Evolutionary conservation across 2,329 filamentous ascomycete species (phyloP), one percentile per base, ranked within the genome.

Genomic region (Paramyrothecium sp.): DNA sequence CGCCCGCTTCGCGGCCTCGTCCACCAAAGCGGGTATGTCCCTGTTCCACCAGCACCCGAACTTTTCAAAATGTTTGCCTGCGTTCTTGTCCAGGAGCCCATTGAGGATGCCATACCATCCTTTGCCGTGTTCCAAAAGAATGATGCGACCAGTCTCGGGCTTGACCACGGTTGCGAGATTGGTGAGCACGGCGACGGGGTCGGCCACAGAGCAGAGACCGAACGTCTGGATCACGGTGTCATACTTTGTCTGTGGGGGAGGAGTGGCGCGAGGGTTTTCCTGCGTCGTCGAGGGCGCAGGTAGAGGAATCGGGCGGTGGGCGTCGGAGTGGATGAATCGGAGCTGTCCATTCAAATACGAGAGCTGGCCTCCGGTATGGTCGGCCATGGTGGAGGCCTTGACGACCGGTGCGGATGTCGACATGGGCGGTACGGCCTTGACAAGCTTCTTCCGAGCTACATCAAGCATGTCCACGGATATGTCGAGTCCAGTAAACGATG

Each of bases 21-120:
- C 71, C 10, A 88, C 78, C 30, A 88, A 75, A 34, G 65, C 71
- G 63, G 81, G 80, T 58, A 89, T 81, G 65, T 88, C 85, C 54
- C 86, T 75, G 71, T 89, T 89, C 85, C 85, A 88, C 86, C 86
- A 88, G 72, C 86, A 89, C 3, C 86, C 86, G 65, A 84, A 88
- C 63, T 81, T 79, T 21, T 75, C 73, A 57, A 86, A 87, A 65
- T 88, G 86, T 21, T 73, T 71, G 17, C 72, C 70, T 0, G 86
- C 85, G 56, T 79, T 78, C 60, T 72, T 74, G 70, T 89, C 85
- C 33, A 89, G 71, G 19, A 83, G 63, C 11, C 73, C 71, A 66
- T 89, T 88, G 34, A 88, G 71, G 54, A 83, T 73, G 7, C 76
- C 74, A 69, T 77, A 85, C 65, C 71, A 76, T 17, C 82, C 83